phyloP scores from a whole-genome alignment of 2,329 filamentous ascomycete genomes.

The Cytospora piceae region DNA sequence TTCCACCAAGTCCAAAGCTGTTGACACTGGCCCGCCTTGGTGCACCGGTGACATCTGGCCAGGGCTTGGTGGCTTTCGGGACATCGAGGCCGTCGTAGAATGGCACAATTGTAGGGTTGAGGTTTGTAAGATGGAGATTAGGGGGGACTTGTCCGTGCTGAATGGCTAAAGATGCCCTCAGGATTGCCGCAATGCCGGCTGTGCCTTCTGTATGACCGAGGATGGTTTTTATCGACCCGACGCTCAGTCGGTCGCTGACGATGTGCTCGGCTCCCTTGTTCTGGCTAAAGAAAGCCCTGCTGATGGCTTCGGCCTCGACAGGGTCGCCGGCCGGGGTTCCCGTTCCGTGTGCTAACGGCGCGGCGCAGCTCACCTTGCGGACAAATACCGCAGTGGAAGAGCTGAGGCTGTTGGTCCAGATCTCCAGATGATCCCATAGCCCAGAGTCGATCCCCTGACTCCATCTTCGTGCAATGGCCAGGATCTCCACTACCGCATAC shows the following conservation, averaged over 20 bases:
- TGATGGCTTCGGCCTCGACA: constrained; percentile 41
- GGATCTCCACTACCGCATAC: too few relatives aligned
- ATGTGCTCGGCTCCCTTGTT: too few relatives aligned
- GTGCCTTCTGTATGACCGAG: constrained; percentile 48
- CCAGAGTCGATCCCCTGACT: too few relatives aligned
- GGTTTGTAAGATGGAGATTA: constrained; percentile 41
- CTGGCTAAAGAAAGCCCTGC: constrained; percentile 35
- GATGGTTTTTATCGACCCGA: constrained; percentile 41
- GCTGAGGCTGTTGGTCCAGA: too few relatives aligned
- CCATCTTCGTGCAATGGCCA: too few relatives aligned
- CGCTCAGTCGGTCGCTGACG: constrained; percentile 30
- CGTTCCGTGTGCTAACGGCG: constrained; percentile 45
- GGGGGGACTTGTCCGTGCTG: constrained; percentile 42
- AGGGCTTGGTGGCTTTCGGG: too few relatives aligned
- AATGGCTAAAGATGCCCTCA: constrained; percentile 43
- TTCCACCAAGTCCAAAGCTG: constrained; percentile 22
- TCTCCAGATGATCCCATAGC: too few relatives aligned
- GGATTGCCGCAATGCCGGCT: constrained; percentile 45
- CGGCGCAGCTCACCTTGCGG: constrained; percentile 20
- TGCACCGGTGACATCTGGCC: too few relatives aligned
- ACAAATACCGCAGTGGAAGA: too few relatives aligned
- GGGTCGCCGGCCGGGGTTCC: constrained; percentile 33
- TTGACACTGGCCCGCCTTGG: constrained; percentile 16
- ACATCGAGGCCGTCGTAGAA: constrained; percentile 30
- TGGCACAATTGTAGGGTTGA: constrained; percentile 41